phyloP scores from a whole-genome alignment of 768 basidiomycete species.

The Trametes meyenii region DNA sequence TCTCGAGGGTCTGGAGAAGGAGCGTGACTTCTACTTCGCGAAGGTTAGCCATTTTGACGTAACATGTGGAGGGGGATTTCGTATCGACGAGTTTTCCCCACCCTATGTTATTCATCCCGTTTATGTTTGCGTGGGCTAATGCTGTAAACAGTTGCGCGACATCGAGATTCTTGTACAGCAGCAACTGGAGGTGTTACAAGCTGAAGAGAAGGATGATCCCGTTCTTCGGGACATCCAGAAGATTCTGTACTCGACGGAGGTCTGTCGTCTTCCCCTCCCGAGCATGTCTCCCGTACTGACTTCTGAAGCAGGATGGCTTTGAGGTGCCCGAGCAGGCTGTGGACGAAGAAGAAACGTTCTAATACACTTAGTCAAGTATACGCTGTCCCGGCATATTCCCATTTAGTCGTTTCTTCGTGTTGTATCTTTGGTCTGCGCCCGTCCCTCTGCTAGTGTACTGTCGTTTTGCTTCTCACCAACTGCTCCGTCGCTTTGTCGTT shows the following conservation, averaged over 20 bases:
- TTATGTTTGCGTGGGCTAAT: conserved; percentile 8
- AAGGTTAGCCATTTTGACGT: conserved; percentile 60
- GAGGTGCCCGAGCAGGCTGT: conserved; percentile 77
- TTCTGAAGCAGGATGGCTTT: conserved; percentile 75
- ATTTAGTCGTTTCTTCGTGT: conserved; percentile 18
- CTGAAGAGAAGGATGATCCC: conserved; percentile 56
- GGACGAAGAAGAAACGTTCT: conserved; percentile 87
- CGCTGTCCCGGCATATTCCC: conserved; percentile 13
- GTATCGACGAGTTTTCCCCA: not conserved
- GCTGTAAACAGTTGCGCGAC: conserved; percentile 75
- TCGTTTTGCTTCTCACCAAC: conserved; percentile 1
- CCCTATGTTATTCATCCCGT: not conserved
- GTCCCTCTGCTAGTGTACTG: conserved; percentile 11
- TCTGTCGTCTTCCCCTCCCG: conserved; percentile 38
- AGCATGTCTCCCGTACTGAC: conserved; percentile 10
- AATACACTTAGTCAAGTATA: conserved; percentile 18
- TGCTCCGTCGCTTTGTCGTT: conserved; percentile 13
- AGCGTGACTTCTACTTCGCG: conserved; percentile 97
- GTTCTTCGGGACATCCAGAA: conserved; percentile 81
- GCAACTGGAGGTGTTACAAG: conserved; percentile 66
- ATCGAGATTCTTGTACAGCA: conserved; percentile 94
- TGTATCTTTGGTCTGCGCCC: not conserved
- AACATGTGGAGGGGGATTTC: not conserved
- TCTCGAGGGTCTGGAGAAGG: conserved; percentile 93
- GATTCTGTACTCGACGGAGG: conserved; percentile 95